Conservation (phyloP, 2,329 filamentous ascomycete species). For the Aspergillus japonicus region DNA sequence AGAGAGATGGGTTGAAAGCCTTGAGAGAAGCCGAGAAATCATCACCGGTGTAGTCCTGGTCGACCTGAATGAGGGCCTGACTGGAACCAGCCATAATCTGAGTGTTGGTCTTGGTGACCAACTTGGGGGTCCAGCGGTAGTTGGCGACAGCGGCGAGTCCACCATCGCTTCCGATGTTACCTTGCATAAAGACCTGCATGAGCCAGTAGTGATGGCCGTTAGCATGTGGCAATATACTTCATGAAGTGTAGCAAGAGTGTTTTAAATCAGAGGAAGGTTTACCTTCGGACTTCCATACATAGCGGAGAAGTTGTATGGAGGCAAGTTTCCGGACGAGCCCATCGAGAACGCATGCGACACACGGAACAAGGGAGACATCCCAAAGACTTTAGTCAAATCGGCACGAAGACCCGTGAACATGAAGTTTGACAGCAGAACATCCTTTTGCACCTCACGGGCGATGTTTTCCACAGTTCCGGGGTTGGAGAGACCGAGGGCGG, state of each 20-base stretch:
- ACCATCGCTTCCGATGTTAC: slow-evolving; percentile 89
- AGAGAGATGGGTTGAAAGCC: slow-evolving; percentile 88
- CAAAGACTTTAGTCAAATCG: slow-evolving; percentile 95
- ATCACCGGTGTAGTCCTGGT: slow-evolving; percentile 89
- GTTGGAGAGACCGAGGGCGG: slow-evolving; percentile 83
- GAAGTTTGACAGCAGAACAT: slow-evolving; percentile 93
- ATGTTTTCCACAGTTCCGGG: slow-evolving; percentile 90
- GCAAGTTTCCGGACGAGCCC: slow-evolving; percentile 76
- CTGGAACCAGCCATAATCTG: slow-evolving; percentile 75
- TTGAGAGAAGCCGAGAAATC: slow-evolving; percentile 95
- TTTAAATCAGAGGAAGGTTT: slow-evolving; percentile 33
- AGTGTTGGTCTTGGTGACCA: slow-evolving; percentile 83
- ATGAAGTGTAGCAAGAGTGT: not conserved
- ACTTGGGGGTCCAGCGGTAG: slow-evolving; percentile 76
- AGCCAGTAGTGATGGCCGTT: not conserved
- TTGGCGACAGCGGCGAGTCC: slow-evolving; percentile 87
- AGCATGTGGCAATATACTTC: not conserved
- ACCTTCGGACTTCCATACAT: slow-evolving; percentile 94
- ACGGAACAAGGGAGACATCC: slow-evolving; percentile 90
- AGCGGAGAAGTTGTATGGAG: slow-evolving; percentile 91
- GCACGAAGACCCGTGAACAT: slow-evolving; percentile 96
- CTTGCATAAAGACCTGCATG: slow-evolving; percentile 85
- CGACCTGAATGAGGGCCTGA: slow-evolving; percentile 87
- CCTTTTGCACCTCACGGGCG: slow-evolving; percentile 87
- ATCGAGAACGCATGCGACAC: slow-evolving; percentile 96